A percentile compares a stretch with the other conserved stretches of the same genome.
These are phyloP conservation scores for Rhynchosporium secalis DNA, from an alignment of 2,329 filamentous ascomycete genomes.

Conservation along the genomic window DNA sequence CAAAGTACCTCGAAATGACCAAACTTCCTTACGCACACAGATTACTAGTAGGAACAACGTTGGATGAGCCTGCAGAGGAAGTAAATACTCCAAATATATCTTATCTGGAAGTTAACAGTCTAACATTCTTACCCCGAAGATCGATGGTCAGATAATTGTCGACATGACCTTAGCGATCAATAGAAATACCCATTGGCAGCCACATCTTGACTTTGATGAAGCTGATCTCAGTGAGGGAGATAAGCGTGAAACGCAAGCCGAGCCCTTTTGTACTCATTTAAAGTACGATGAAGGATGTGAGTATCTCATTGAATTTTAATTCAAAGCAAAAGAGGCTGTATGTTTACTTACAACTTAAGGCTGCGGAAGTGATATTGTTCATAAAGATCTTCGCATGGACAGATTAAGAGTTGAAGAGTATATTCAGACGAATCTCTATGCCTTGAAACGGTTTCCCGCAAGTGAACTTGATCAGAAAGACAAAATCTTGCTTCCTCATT, in stretches of 20 bases:
- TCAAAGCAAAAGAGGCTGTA: neutral
- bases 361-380: conserved; percentile 11
- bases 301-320: neutral
- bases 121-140: conserved; percentile 4
- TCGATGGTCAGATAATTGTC: conserved; percentile 15
- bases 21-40: conserved; percentile 7
- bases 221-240: neutral
- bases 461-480: conserved; percentile 7
- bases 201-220: neutral
- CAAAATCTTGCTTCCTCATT: conserved; percentile 6
- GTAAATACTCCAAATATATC: neutral
- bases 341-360: neutral
- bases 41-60: conserved; percentile 8
- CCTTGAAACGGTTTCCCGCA: neutral
- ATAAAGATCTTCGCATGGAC: conserved; percentile 12
- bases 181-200: conserved; percentile 11
- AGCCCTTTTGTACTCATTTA: neutral
- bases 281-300: conserved; percentile 10
- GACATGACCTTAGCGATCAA: conserved; percentile 17
- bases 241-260: conserved; percentile 8
- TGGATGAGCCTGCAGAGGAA: conserved; percentile 13
- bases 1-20: conserved; percentile 9
- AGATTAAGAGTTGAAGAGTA: neutral
- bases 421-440: neutral
- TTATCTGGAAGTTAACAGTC: neutral